Conservation (phyloP, 2,329 filamentous ascomycete species). For the Claviceps sp. region DNA sequence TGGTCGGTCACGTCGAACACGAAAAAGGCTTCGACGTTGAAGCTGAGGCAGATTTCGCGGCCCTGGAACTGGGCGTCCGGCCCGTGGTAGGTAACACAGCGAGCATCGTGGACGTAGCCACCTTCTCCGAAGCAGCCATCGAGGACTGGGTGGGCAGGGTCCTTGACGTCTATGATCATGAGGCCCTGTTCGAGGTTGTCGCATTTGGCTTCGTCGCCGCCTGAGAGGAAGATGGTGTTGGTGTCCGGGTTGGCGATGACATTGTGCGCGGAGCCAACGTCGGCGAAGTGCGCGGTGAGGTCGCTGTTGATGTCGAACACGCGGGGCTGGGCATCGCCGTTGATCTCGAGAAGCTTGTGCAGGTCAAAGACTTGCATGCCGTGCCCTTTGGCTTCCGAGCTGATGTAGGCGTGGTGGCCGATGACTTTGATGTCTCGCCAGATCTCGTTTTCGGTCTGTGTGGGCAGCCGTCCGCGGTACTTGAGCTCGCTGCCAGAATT, state of each 20-base stretch:
- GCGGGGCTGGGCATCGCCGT: conserved; percentile 22
- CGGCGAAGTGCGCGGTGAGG: conserved; percentile 20
- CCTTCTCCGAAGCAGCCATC: conserved; percentile 35
- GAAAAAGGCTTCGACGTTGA: conserved; percentile 35
- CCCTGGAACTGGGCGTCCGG: conserved; percentile 27
- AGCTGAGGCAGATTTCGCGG: conserved; percentile 38
- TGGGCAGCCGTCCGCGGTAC: conserved; percentile 31
- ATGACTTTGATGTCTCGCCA: conserved; percentile 31
- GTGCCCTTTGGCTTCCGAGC: conserved; percentile 32
- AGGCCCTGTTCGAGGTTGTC: conserved; percentile 31
- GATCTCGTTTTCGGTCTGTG: conserved; percentile 20
- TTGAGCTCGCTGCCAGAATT: conserved; percentile 24
- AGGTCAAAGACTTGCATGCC: conserved; percentile 52
- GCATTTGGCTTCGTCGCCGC: conserved; percentile 17
- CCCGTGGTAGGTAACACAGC: conserved; percentile 39
- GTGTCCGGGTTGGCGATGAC: conserved; percentile 25
- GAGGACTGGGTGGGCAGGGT: conserved; percentile 35
- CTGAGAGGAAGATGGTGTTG: conserved; percentile 30
- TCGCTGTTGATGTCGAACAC: conserved; percentile 18
- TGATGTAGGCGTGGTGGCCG: conserved; percentile 22
- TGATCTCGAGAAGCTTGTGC: conserved; percentile 30
- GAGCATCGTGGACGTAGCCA: conserved; percentile 38
- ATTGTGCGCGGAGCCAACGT: conserved; percentile 31
- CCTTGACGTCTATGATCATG: conserved; percentile 40
- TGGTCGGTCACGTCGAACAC: conserved; percentile 33